phyloP scores from a whole-genome alignment of 768 basidiomycete species.

The Udeniomyces megalosporus region DNA sequence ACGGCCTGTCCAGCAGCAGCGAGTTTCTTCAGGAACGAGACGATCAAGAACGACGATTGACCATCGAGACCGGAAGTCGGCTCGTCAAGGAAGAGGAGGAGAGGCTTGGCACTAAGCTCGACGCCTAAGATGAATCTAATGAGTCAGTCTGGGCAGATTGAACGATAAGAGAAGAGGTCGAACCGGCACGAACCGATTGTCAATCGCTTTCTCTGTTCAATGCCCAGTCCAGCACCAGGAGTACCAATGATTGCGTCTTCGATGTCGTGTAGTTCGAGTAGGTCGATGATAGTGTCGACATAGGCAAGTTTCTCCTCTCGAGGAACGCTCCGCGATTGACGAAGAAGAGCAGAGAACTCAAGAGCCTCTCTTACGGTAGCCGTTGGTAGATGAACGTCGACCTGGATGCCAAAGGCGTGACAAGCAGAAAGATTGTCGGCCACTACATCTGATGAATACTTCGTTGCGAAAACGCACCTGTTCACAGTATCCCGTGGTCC shows the following conservation, averaged over 20 bases:
- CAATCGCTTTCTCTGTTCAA: constrained; percentile 21
- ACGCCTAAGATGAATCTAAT: not conserved
- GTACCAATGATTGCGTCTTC: constrained; percentile 28
- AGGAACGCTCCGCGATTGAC: constrained; percentile 29
- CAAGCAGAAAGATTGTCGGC: too few relatives aligned
- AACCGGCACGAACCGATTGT: constrained; percentile 26
- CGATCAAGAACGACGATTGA: constrained; percentile 69
- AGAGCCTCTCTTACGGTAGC: constrained; percentile 31
- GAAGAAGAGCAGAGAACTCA: constrained; percentile 30
- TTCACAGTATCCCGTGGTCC: constrained; percentile 30
- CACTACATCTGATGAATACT: too few relatives aligned
- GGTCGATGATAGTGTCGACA: constrained; percentile 24
- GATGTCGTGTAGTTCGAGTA: constrained; percentile 23
- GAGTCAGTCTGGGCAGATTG: not conserved
- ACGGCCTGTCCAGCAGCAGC: constrained; percentile 32
- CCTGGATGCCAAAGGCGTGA: constrained; percentile 22
- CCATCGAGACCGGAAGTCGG: constrained; percentile 42
- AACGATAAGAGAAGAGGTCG: constrained; percentile 15
- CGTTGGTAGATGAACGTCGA: not conserved
- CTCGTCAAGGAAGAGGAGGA: constrained; percentile 37
- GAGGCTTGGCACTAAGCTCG: constrained; percentile 26
- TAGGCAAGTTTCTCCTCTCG: constrained; percentile 33
- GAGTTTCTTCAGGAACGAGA: constrained; percentile 35
- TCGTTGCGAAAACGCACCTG: too few relatives aligned
- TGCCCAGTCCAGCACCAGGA: constrained; percentile 28